These are phyloP conservation scores for Solanum infundibuliforme DNA, from an alignment of 257 asterid genomes.

Conservation along the genomic window DNA sequence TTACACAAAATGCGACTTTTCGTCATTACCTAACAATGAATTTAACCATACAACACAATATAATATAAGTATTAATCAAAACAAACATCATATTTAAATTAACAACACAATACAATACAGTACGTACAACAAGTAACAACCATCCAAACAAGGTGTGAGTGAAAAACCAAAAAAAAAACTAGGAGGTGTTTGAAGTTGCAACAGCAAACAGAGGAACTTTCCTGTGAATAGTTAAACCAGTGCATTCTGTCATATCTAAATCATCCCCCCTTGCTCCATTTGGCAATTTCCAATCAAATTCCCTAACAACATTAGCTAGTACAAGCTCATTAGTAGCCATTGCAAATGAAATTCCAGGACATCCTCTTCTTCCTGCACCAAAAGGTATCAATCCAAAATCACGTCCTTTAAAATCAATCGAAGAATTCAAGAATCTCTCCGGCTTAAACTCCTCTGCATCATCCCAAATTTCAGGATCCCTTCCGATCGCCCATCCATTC, in stretches of 20 bases:
- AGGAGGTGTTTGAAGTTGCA: conserved; percentile 4
- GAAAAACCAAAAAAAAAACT: too few species aligned
- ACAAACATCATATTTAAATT: not conserved
- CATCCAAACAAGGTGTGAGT: not conserved
- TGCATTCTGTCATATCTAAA: conserved; percentile 35
- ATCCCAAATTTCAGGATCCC: conserved; percentile 40
- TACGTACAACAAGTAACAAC: not conserved
- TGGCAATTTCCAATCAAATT: conserved; percentile 28
- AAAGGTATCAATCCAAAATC: conserved; percentile 43
- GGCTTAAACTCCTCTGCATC: conserved; percentile 38
- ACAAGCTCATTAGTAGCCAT: conserved; percentile 22
- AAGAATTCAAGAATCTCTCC: conserved; percentile 26
- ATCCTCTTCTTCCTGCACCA: conserved; percentile 50
- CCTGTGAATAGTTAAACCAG: conserved; percentile 20
- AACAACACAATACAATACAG: not conserved
- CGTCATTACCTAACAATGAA: not conserved
- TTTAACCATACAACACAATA: not conserved
- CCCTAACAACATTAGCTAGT: conserved; percentile 28
- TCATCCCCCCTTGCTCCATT: conserved; percentile 12
- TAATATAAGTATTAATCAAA: not conserved
- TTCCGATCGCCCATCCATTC: conserved; percentile 40
- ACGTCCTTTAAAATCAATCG: conserved; percentile 25
- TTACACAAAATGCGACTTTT: not conserved
- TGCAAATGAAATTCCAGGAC: conserved; percentile 35
- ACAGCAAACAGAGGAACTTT: conserved; percentile 21